These are phyloP conservation scores for Lipomyces orientalis DNA, from an alignment of 805 yeast genomes.

Conservation along the genomic window DNA sequence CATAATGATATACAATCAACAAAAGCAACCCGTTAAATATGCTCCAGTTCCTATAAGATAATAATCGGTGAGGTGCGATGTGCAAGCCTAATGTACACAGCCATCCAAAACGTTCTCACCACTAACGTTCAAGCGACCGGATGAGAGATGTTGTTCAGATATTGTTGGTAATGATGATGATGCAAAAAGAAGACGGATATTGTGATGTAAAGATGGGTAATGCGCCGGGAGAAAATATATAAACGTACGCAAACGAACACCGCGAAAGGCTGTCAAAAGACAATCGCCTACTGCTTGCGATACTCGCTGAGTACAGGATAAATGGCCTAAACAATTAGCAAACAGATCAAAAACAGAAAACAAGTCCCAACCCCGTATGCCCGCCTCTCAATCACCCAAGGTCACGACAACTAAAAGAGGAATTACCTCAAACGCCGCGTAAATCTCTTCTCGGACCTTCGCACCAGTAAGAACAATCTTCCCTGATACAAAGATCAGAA, in stretches of 20 bases:
- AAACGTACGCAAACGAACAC: neutral
- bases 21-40: neutral
- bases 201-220: neutral
- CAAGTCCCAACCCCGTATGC: neutral
- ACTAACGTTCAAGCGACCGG: neutral
- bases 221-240: neutral
- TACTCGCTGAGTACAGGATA: conserved; percentile 98
- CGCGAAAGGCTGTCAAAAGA: too few relatives aligned
- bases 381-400: neutral
- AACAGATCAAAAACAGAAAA: neutral
- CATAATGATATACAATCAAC: conserved; percentile 1
- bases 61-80: neutral
- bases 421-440: conserved; percentile 83
- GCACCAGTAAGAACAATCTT: conserved; percentile 98
- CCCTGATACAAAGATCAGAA: conserved; percentile 94
- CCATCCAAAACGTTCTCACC: neutral
- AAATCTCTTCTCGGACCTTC: conserved; percentile 97
- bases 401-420: neutral
- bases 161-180: neutral
- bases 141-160: neutral
- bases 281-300: conserved; percentile 64
- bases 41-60: neutral
- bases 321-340: conserved; percentile 59
- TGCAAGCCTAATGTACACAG: neutral
- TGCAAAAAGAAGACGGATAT: neutral